phyloP scores from a whole-genome alignment of 805 yeast species.

The Hagleromyces aurorensis region DNA sequence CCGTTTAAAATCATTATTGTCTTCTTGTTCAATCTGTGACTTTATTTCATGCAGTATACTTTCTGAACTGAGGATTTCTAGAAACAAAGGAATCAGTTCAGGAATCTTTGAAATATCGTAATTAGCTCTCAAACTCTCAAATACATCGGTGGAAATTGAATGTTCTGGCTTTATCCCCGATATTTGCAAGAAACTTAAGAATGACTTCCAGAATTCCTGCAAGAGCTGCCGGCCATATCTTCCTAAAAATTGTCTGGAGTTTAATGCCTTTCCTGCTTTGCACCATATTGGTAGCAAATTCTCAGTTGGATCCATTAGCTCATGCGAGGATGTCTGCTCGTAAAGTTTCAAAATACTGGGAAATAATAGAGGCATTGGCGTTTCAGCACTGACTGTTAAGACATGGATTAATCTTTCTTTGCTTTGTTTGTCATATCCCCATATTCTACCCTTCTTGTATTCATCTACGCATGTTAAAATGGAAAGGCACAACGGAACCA shows the following conservation, averaged over 20 bases:
- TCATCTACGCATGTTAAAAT: conserved; percentile 38
- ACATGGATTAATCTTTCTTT: conserved; percentile 39
- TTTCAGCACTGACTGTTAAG: conserved; percentile 45
- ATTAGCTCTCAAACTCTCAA: no score
- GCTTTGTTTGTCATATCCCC: conserved; percentile 46
- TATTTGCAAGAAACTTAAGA: conserved; percentile 23
- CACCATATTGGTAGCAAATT: conserved; percentile 28
- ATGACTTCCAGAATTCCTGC: conserved; percentile 27
- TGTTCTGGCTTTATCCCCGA: background rate
- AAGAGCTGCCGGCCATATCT: conserved; percentile 28
- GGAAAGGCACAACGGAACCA: conserved; percentile 42
- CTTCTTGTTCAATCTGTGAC: no score
- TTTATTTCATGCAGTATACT: no score
- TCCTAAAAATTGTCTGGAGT: conserved; percentile 25
- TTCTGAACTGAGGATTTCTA: no score
- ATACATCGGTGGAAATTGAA: no score
- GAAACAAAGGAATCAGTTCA: no score
- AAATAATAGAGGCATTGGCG: conserved; percentile 46
- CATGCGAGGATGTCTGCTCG: conserved; percentile 8
- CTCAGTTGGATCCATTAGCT: conserved; percentile 13
- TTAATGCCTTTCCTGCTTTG: conserved; percentile 21
- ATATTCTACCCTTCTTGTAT: conserved; percentile 41
- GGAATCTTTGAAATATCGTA: no score
- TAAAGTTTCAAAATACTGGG: conserved; percentile 18
- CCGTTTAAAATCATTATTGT: no score